A percentile compares a stretch with the other conserved stretches of the same genome.
Conservation (phyloP, 306 rosid species). For the Abrus pulchellus region DNA sequence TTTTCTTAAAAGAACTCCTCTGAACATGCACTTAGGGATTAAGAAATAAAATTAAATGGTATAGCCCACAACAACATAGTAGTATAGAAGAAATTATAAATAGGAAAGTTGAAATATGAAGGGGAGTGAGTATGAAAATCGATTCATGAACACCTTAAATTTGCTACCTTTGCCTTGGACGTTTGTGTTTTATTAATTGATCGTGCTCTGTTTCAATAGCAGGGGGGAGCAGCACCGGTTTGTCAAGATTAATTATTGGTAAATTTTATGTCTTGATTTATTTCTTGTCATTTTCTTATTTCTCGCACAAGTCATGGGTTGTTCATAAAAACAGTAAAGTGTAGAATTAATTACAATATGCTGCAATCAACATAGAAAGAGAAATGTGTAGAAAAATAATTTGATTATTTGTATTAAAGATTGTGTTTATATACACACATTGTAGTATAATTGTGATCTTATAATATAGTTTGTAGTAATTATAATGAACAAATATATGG, state of each 20-base stretch:
- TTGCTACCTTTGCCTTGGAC: background rate
- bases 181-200: slow-evolving; percentile 10
- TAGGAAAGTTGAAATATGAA: background rate
- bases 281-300: slow-evolving; percentile 24
- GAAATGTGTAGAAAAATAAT: too few species aligned
- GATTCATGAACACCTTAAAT: background rate
- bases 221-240: slow-evolving; percentile 43
- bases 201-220: slow-evolving; percentile 37
- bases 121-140: background rate
- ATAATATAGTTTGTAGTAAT: too few species aligned
- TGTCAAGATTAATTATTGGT: slow-evolving; percentile 45
- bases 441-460: too few species aligned
- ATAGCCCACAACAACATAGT: background rate
- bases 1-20: too few species aligned
- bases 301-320: background rate
- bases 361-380: background rate
- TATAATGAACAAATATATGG: too few species aligned
- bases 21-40: too few species aligned
- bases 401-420: too few species aligned
- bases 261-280: background rate
- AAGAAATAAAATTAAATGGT: background rate
- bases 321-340: background rate
- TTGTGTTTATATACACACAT: too few species aligned
- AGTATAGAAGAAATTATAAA: background rate
- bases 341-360: background rate